Evolutionary conservation across 73 alveolate species (phyloP).

Genomic region (Paramecium pentaurelia): DNA sequence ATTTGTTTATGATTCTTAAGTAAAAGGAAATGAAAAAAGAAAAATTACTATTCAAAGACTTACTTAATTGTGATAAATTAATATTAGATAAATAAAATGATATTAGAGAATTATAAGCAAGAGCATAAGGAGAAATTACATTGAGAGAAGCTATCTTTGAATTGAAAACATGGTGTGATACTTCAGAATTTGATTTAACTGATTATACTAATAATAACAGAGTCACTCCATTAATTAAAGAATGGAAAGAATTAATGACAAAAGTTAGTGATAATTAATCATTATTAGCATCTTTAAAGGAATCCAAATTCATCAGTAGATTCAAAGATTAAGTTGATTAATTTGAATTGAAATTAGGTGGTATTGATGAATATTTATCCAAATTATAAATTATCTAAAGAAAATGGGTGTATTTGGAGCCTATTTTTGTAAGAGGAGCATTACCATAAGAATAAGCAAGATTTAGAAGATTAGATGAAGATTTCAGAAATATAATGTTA

Average conservation of each 20-base stretch:
- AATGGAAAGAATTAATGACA: slow-evolving; percentile 99
- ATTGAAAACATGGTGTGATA: slow-evolving; percentile 77
- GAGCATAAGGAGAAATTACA: slow-evolving; percentile 99
- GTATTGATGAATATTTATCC: slow-evolving; percentile 92
- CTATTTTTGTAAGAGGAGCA: slow-evolving; percentile 99
- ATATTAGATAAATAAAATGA: slow-evolving; percentile 85
- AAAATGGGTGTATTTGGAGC: slow-evolving; percentile 99
- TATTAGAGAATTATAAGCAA: slow-evolving; percentile 95
- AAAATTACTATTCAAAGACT: slow-evolving; percentile 91
- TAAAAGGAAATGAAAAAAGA: slow-evolving; percentile 96
- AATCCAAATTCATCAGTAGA: slow-evolving; percentile 89
- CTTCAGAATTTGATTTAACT: slow-evolving; percentile 78
- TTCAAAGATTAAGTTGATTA: slow-evolving; percentile 95
- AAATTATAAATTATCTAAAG: slow-evolving; percentile 86
- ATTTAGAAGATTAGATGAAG: slow-evolving; percentile 98
- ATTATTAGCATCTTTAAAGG: slow-evolving; percentile 94
- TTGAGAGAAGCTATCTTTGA: slow-evolving; percentile 96
- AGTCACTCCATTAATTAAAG: slow-evolving; percentile 97
- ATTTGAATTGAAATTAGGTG: slow-evolving; percentile 92
- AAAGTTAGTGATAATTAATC: slow-evolving; percentile 98
- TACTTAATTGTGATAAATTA: slow-evolving; percentile 67
- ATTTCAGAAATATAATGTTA: slow-evolving; percentile 91
- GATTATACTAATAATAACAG: slow-evolving; percentile 87
- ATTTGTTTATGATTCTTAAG: slow-evolving; percentile 90
- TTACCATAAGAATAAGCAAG: slow-evolving; percentile 98